Base-by-base conservation (phyloP, 257 asterid species). In the Euphrasia confusa region DNA sequence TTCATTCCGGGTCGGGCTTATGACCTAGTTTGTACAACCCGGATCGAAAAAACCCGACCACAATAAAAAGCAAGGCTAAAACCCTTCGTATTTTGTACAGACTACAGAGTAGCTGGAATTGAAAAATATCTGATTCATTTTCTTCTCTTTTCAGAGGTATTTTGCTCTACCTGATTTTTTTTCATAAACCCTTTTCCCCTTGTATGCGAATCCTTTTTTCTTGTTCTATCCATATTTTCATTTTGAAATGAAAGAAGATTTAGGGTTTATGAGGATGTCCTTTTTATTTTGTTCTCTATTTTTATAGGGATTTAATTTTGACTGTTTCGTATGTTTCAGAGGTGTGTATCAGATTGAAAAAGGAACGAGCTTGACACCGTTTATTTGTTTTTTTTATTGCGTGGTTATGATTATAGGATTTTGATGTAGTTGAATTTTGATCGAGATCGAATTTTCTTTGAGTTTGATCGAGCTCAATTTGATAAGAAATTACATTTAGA, bases 141-240 rank as follows among this genome's bases (percentile, higher is more conserved):
- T 63, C 10, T 9, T 24, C 37, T 13, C 10, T 12, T 10, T 32
- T 71, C 54, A 9, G 30, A 64, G 61, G 69, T 65, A 32, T 59
- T 63, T 21, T 35, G 1, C 40, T 35, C 40, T 35, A 35, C 32
- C 32, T 32, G 5, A 6, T n/a, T 3, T 53, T 18, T 4, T 57
- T 28, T 68, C 67, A 58, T 49, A 64, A 65, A 65, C 74, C 79
- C 75, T 73, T 39, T 26, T 26, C 11, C 50, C 10, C 32, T 5
- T 8, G 2, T 13, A 18, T 8, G 10, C 1, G 3, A 3, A 37
- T 58, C 10, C n/a, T 30, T 37, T 60, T 42, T 28, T 7, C 9
- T 62, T 45, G 66, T 62, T 57, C 33, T 54, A 54, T 10, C 24
- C n/a, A 28, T 4, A 6, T 57, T 28, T 28, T 57, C 58, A 18